These are phyloP conservation scores for Colletotrichum sp. DNA, from an alignment of 2,329 filamentous ascomycete species.

Conservation along the genomic window DNA sequence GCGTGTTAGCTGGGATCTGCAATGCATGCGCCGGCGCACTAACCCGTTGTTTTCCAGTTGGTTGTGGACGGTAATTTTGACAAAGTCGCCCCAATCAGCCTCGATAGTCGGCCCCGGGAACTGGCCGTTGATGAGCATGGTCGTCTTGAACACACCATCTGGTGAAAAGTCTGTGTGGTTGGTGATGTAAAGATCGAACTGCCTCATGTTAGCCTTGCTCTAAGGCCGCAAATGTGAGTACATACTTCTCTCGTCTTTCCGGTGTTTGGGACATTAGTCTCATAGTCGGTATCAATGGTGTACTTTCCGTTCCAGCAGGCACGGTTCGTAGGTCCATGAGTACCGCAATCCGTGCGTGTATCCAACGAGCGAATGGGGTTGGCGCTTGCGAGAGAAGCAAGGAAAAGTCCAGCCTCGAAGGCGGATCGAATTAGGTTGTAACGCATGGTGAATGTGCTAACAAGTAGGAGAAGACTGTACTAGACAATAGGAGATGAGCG, in stretches of 20 bases:
- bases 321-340: slow-evolving; percentile 32
- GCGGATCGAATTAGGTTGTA: not conserved
- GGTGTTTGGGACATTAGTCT: slow-evolving; percentile 28
- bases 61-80: slow-evolving; percentile 66
- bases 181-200: slow-evolving; percentile 32
- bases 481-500: slow-evolving; percentile 8
- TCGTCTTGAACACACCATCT: slow-evolving; percentile 27
- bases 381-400: slow-evolving; percentile 1
- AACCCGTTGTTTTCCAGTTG: slow-evolving; percentile 48
- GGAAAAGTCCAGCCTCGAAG: slow-evolving; percentile 5
- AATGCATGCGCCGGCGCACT: not conserved
- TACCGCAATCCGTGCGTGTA: slow-evolving; percentile 26
- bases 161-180: slow-evolving; percentile 24
- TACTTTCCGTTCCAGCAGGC: slow-evolving; percentile 36
- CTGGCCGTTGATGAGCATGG: slow-evolving; percentile 52
- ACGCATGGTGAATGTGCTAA: not conserved
- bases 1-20: not conserved
- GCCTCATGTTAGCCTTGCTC: not conserved
- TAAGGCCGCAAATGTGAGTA: not conserved
- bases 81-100: slow-evolving; percentile 47
- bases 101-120: slow-evolving; percentile 58
- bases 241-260: slow-evolving; percentile 27
- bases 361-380: slow-evolving; percentile 9
- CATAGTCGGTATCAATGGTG: slow-evolving; percentile 34
- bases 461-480: not conserved